Evolutionary conservation across 2,329 filamentous ascomycete species (phyloP), one percentile per base, ranked within the genome.

Genomic region (Leptoxyphium fumago): DNA sequence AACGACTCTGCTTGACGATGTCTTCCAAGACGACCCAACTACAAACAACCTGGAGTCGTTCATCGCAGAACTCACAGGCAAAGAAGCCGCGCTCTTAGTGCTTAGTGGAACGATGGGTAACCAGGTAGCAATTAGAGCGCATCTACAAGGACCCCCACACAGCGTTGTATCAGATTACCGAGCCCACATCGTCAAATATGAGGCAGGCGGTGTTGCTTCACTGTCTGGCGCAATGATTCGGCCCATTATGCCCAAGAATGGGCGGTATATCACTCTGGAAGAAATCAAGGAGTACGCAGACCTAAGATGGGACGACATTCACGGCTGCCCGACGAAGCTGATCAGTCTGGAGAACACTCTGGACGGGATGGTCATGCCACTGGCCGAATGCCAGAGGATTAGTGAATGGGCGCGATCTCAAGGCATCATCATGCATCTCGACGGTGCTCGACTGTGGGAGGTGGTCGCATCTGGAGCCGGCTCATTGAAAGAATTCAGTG

Each of bases 91-190:
- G 0, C 70, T 95, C 4, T 79, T 94, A 43, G 84, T 94, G 44
- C 71, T 93, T 46, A 91, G 84, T 0, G 89, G 89, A 2, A 94
- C 88, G 4, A 94, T 94, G 87, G 87, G 86, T 36, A 95, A 95
- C 64, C 87, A 94, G 61, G 70, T 95, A 14, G 80, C 82, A 0
- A 72, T 94, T 38, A 78, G 88, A 34, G 74, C 83, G 1, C 82
- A 91, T 46, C 72, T 95, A 11, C 74, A 70, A 1, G 81, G 84
- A 47, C 87, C 88, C 11, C 89, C 89, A 0, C 78, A 94, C 60
- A 75, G 75, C 7, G 75, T 95, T 5, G 67, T 95, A 8, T 85
- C 82, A 53, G 88, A 95, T 59, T 70, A 79, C 50, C 75, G 85
- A 29, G 75, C 78, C 4, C 89, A 95, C 59, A 83, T 95, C 46